phyloP scores from a whole-genome alignment of 306 rosid genomes.

The Arachis hypogaea region DNA sequence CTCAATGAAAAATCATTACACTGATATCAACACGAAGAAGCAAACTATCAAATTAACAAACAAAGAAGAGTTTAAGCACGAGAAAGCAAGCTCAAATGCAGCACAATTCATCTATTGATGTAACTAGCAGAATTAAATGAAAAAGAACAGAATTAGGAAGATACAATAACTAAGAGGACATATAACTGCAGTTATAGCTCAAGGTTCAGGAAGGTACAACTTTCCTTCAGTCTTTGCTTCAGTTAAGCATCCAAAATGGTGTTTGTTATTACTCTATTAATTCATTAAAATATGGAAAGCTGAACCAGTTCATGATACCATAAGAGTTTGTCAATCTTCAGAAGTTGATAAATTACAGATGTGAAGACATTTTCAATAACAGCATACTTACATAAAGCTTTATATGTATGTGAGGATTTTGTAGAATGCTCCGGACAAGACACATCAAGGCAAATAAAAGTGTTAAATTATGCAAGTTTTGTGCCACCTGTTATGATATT shows the following conservation, averaged over 20 bases:
- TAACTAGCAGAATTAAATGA: slow-evolving; percentile 54
- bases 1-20: not conserved
- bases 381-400: slow-evolving; percentile 83
- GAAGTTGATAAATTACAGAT: slow-evolving; percentile 7
- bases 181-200: slow-evolving; percentile 22
- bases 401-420: slow-evolving; percentile 77
- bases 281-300: slow-evolving; percentile 20
- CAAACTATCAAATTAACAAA: not conserved
- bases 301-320: slow-evolving; percentile 33
- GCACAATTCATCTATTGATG: slow-evolving; percentile 73
- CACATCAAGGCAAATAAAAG: slow-evolving; percentile 78
- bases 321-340: slow-evolving; percentile 14
- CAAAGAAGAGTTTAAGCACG: slow-evolving; percentile 6
- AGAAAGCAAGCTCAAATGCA: not conserved
- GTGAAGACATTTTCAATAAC: slow-evolving; percentile 33
- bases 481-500: slow-evolving; percentile 62
- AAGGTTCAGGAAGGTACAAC: slow-evolving; percentile 27
- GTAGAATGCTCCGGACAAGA: slow-evolving; percentile 75
- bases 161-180: slow-evolving; percentile 30
- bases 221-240: not conserved
- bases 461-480: slow-evolving; percentile 55
- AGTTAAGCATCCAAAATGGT: slow-evolving; percentile 21
- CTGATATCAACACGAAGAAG: not conserved
- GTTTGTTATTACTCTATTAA: too few relatives aligned
- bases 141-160: slow-evolving; percentile 31